These are phyloP conservation scores for Colletotrichum filicis DNA, from an alignment of 2,329 filamentous ascomycete species.

Conservation along the genomic window DNA sequence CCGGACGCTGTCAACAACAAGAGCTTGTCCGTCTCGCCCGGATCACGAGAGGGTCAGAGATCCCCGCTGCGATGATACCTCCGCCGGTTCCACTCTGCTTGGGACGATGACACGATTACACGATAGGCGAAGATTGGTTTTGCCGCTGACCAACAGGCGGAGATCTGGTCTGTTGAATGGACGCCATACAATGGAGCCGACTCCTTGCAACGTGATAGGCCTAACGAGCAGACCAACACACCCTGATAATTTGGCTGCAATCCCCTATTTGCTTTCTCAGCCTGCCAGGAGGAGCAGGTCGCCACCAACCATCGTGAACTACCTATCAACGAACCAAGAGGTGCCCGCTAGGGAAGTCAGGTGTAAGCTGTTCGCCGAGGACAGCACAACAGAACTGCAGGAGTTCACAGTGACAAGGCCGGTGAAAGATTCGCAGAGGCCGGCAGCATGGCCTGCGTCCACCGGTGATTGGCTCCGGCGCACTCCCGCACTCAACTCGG, in stretches of 20 bases:
- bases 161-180: not conserved
- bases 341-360: not conserved
- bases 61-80: conserved; percentile 20
- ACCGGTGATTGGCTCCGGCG: conserved; percentile 21
- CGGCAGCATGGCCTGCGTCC: conserved; percentile 8
- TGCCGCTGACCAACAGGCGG: conserved; percentile 2
- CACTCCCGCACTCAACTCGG: conserved; percentile 13
- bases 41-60: conserved; percentile 12
- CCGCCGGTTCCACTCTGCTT: conserved; percentile 23
- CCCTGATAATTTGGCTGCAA: conserved; percentile 10
- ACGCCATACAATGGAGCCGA: not conserved
- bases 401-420: not conserved
- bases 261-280: not conserved
- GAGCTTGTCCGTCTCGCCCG: conserved; percentile 1
- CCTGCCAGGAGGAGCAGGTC: conserved; percentile 13
- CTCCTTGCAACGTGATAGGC: conserved; percentile 1
- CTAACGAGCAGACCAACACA: conserved; percentile 7
- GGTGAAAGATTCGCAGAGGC: conserved; percentile 1
- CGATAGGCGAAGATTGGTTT: conserved; percentile 20
- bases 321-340: not conserved
- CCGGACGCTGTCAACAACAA: not conserved
- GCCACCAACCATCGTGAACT: conserved; percentile 12
- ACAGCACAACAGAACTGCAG: conserved; percentile 1
- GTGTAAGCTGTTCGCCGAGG: not conserved
- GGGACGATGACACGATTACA: not conserved